Conservation (phyloP, 1,284 basidiomycete genomes). For the Jaminaea rosea region DNA sequence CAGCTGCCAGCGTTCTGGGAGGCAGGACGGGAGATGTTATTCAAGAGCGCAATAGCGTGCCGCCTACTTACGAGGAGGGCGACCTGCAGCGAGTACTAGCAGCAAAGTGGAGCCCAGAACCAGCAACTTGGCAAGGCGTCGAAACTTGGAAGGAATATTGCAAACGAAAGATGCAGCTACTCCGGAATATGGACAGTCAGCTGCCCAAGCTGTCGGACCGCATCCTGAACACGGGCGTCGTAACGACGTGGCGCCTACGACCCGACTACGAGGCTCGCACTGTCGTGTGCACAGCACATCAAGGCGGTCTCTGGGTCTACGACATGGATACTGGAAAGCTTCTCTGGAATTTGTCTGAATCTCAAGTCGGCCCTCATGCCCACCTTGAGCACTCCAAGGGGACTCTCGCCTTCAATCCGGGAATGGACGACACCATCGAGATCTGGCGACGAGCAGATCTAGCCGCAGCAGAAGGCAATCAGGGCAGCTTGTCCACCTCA, state of each 20-base stretch:
- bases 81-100: background rate
- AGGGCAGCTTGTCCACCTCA: constrained; percentile 3
- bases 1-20: background rate
- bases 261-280: background rate
- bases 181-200: background rate
- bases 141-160: background rate
- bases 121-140: background rate
- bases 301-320: background rate
- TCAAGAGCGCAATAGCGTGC: background rate
- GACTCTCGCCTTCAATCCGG: constrained; percentile 1
- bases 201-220: background rate
- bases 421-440: background rate
- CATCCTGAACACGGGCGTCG: background rate
- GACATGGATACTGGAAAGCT: background rate
- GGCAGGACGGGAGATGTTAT: background rate
- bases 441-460: background rate
- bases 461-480: background rate
- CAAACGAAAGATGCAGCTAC: background rate
- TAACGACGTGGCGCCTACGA: background rate
- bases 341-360: background rate
- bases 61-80: background rate
- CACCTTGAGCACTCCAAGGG: constrained; percentile 8
- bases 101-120: no score
- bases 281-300: background rate
- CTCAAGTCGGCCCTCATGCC: constrained; percentile 2